phyloP scores from a whole-genome alignment of 2,329 filamentous ascomycete genomes.

The Ophiocordyceps camponoti-rufipedis region DNA sequence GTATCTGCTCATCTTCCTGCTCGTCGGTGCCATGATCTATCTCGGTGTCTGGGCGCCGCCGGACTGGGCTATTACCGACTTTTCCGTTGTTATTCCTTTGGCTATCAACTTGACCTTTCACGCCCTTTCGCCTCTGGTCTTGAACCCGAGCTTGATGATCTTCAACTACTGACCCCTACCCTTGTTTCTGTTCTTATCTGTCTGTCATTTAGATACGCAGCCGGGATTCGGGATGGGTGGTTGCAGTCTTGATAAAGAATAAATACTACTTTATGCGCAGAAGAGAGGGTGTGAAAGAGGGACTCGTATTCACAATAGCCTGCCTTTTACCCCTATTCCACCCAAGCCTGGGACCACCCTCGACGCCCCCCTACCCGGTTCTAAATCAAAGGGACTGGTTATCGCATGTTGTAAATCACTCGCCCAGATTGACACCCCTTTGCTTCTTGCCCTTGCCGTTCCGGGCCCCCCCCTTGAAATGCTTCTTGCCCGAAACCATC shows the following conservation, averaged over 20 bases:
- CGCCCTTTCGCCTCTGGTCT: slow-evolving; percentile 50
- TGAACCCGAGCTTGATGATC: slow-evolving; percentile 67
- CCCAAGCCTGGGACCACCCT: not conserved
- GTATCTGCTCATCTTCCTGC: slow-evolving; percentile 41
- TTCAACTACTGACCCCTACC: slow-evolving; percentile 45
- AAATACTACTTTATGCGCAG: not conserved
- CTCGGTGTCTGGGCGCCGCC: slow-evolving; percentile 46
- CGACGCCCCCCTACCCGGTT: too few relatives aligned
- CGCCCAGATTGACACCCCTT: slow-evolving; percentile 1
- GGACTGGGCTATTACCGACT: slow-evolving; percentile 48
- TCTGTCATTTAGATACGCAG: too few relatives aligned
- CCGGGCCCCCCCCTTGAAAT: slow-evolving; percentile 67
- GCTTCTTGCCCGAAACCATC: slow-evolving; percentile 61
- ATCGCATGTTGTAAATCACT: not conserved
- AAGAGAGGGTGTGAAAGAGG: not conserved
- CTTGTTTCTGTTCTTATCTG: not conserved
- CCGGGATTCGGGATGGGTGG: not conserved
- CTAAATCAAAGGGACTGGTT: not conserved
- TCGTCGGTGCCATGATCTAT: slow-evolving; percentile 44
- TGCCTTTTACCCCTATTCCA: not conserved
- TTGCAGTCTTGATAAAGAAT: not conserved
- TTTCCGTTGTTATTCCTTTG: slow-evolving; percentile 62
- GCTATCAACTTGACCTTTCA: slow-evolving; percentile 49
- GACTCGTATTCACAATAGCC: not conserved
- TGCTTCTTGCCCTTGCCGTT: slow-evolving; percentile 22